Evolutionary conservation across 1,139 yeast genomes (phyloP).

Genomic region (Chernovozyma sophiae-reginae): DNA sequence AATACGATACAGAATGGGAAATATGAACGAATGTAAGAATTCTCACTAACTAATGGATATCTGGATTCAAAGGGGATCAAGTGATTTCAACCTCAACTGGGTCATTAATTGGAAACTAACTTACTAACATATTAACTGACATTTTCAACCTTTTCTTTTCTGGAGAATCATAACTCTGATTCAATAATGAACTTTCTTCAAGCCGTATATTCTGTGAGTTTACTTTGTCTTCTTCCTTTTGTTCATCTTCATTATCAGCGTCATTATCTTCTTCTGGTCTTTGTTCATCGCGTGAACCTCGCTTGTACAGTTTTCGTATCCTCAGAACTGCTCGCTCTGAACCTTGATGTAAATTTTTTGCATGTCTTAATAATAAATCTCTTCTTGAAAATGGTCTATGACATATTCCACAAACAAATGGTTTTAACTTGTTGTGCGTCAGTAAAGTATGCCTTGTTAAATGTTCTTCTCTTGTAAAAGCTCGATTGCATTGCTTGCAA

Average conservation of each 20-base stretch:
- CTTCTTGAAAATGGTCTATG: slow-evolving; percentile 27
- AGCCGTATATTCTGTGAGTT: slow-evolving; percentile 1
- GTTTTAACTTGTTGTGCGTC: slow-evolving; percentile 46
- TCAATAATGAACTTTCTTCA: not conserved
- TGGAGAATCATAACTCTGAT: slow-evolving; percentile 21
- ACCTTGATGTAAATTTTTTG: slow-evolving; percentile 30
- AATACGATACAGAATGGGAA: too few relatives aligned
- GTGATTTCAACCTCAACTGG: too few relatives aligned
- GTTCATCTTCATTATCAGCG: slow-evolving; percentile 11
- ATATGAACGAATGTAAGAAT: too few relatives aligned
- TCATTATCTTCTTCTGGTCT: slow-evolving; percentile 7
- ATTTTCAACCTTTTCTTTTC: slow-evolving; percentile 37
- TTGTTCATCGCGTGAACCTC: slow-evolving; percentile 15
- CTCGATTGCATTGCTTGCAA: slow-evolving; percentile 41
- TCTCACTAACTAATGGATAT: too few relatives aligned
- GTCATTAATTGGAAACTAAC: too few relatives aligned
- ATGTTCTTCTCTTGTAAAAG: slow-evolving; percentile 48
- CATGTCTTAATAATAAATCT: slow-evolving; percentile 28
- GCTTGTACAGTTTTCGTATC: slow-evolving; percentile 36
- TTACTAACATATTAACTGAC: slow-evolving; percentile 46
- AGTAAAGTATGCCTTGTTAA: slow-evolving; percentile 41
- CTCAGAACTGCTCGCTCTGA: slow-evolving; percentile 41
- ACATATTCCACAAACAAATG: slow-evolving; percentile 34
- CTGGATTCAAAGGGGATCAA: too few relatives aligned
- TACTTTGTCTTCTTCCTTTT: slow-evolving; percentile 1